A percentile compares a stretch with the other conserved stretches of the same genome.
These are phyloP conservation scores for Salix exigua DNA, from an alignment of 345 rosid genomes.

Conservation along the genomic window DNA sequence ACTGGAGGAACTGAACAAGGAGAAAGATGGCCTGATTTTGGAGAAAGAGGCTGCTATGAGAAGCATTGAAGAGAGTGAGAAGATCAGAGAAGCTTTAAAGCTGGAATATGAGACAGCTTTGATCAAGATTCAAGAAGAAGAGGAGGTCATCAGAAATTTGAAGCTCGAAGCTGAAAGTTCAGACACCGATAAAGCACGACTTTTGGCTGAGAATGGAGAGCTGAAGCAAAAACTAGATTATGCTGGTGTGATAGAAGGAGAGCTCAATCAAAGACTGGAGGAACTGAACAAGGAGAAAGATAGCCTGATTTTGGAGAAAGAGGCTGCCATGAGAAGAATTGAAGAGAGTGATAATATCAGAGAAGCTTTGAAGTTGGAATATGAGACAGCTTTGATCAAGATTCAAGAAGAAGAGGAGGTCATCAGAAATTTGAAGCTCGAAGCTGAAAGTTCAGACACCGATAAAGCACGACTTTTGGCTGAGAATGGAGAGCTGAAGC, in stretches of 20 bases:
- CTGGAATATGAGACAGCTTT: conserved; percentile 48
- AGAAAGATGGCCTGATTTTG: conserved; percentile 7
- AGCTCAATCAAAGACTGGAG: conserved; percentile 23
- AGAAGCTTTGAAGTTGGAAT: conserved; percentile 45
- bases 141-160: conserved; percentile 40
- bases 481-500: conserved; percentile 46
- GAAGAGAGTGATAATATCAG: background rate
- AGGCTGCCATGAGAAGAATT: conserved; percentile 5
- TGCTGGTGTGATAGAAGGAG: conserved; percentile 42
- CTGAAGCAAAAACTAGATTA: conserved; percentile 27
- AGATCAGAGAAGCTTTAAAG: conserved; percentile 29
- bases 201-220: conserved; percentile 44
- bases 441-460: conserved; percentile 39
- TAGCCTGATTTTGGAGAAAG: conserved; percentile 13
- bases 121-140: conserved; percentile 51
- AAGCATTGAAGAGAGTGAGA: background rate
- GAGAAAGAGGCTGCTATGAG: conserved; percentile 18
- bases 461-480: conserved; percentile 38
- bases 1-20: conserved; percentile 17
- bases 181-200: conserved; percentile 37
- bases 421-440: conserved; percentile 46
- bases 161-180: conserved; percentile 54
- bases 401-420: conserved; percentile 49
- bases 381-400: conserved; percentile 48
- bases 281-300: conserved; percentile 15